Evolutionary conservation across 2,329 filamentous ascomycete genomes (phyloP), one percentile per base, ranked within the genome.

Genomic region (Talaromyces sp.): DNA sequence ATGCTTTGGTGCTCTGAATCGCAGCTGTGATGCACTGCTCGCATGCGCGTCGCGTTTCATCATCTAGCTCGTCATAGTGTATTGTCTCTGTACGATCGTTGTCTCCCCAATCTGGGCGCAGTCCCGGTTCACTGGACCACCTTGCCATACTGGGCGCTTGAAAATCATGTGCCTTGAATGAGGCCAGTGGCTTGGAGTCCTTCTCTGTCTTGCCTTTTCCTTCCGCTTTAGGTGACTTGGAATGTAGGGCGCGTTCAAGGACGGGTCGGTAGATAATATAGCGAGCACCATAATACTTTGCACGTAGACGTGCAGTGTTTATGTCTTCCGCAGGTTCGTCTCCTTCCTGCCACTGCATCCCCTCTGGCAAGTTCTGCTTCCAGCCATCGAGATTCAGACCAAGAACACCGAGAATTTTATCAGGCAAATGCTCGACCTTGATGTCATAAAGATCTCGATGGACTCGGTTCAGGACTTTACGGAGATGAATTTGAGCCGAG

Each of bases 241-340:
- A 79, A 67, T 88, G 84, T 2, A 88, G 80, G 2, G 84, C 85
- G 63, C 86, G 83, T 69, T 86, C 85, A 22, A 90, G 77, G 66
- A 94, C 92, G 0, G 91, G 92, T 27, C 95, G 87, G 74, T 95
- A 90, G 31, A 94, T 93, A 73, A 98, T 93, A 67, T 96, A 93
- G 68, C 90, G 87, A 0, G 92, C 93, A 22, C 95, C 95, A 82
- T 94, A 98, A 77, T 95, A 98, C 76, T 99, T 98, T 14, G 91
- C 95, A 48, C 94, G 88, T 67, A 98, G 82, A 24, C 95, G 87
- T 37, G 94, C 94, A 13, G 87, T 83, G 16, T 97, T 87, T 66
- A 98, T 93, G 58, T 97, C 88, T 0, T 73, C 76, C 0, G 93
- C 86, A 1, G 92, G 92, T 4, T 83, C 82, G 63, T 96, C 91